phyloP scores from a whole-genome alignment of 192 early-diverging fungal genomes.

The Pilaira anomala region DNA sequence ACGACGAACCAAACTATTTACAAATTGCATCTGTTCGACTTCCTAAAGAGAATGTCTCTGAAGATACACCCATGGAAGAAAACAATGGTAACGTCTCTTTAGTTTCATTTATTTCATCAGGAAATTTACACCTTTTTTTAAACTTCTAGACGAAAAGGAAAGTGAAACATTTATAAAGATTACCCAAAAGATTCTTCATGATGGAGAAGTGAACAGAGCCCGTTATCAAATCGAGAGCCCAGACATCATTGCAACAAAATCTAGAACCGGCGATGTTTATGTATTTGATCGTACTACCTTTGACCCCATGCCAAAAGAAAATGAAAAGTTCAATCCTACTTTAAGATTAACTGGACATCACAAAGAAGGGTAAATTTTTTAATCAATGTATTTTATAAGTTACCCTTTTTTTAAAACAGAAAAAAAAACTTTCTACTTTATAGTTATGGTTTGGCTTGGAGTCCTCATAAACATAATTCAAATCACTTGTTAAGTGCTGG shows the following conservation, averaged over 20 bases:
- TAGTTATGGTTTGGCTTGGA: constrained; percentile 94
- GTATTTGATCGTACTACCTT: constrained; percentile 95
- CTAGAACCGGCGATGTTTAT: constrained; percentile 86
- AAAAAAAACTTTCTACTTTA: neutral
- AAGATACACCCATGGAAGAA: constrained; percentile 27
- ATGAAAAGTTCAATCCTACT: constrained; percentile 80
- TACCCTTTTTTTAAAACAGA: neutral
- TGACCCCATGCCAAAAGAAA: constrained; percentile 69
- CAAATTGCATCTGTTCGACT: constrained; percentile 88
- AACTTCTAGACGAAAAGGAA: constrained; percentile 32
- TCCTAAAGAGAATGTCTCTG: constrained; percentile 17
- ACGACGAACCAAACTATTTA: constrained; percentile 93
- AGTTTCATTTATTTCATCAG: neutral
- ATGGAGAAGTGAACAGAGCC: constrained; percentile 96
- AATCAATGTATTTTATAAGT: neutral
- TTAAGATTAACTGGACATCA: constrained; percentile 83
- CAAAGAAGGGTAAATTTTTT: constrained; percentile 81
- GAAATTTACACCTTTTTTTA: neutral
- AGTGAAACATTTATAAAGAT: constrained; percentile 76
- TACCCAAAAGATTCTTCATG: constrained; percentile 94
- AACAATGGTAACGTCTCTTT: neutral
- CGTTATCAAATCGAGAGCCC: constrained; percentile 96
- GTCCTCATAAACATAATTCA: constrained; percentile 57
- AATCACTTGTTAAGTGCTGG: constrained; percentile 87
- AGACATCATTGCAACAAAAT: constrained; percentile 96